These are phyloP conservation scores for Fusarium brevicatenulatum DNA, from an alignment of 2,329 filamentous ascomycete species.

Conservation along the genomic window DNA sequence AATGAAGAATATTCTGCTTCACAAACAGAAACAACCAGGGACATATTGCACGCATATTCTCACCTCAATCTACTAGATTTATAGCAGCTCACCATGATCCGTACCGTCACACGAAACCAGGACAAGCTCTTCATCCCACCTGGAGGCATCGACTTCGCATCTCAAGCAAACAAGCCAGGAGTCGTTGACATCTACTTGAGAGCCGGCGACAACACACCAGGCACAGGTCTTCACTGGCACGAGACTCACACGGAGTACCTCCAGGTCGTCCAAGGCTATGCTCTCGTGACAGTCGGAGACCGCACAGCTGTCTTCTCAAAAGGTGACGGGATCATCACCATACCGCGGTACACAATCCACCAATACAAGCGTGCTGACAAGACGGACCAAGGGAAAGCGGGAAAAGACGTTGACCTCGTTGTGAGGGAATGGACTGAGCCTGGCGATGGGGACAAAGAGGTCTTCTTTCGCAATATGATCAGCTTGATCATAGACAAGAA, in stretches of 20 bases:
- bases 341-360: constrained; percentile 34
- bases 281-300: constrained; percentile 35
- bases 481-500: constrained; percentile 35
- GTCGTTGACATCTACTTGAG: constrained; percentile 18
- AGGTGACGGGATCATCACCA: constrained; percentile 32
- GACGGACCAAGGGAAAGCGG: constrained; percentile 16
- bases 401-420: constrained; percentile 21
- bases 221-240: constrained; percentile 36
- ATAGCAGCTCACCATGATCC: neutral
- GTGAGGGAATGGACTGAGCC: constrained; percentile 41
- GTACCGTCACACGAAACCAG: constrained; percentile 13
- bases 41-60: neutral
- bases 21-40: too few relatives aligned
- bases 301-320: constrained; percentile 29
- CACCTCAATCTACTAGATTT: too few relatives aligned
- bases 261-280: constrained; percentile 32
- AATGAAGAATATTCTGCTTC: fast-evolving
- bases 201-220: constrained; percentile 8
- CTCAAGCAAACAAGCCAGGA: neutral
- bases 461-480: constrained; percentile 39
- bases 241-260: constrained; percentile 33
- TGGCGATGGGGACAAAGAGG: constrained; percentile 34
- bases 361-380: constrained; percentile 34
- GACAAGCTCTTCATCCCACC: constrained; percentile 13
- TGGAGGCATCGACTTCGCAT: constrained; percentile 19